These are phyloP conservation scores for Asterella californica DNA, from an alignment of 225 moss, liverwort and hornwort genomes.

Conservation along the genomic window DNA sequence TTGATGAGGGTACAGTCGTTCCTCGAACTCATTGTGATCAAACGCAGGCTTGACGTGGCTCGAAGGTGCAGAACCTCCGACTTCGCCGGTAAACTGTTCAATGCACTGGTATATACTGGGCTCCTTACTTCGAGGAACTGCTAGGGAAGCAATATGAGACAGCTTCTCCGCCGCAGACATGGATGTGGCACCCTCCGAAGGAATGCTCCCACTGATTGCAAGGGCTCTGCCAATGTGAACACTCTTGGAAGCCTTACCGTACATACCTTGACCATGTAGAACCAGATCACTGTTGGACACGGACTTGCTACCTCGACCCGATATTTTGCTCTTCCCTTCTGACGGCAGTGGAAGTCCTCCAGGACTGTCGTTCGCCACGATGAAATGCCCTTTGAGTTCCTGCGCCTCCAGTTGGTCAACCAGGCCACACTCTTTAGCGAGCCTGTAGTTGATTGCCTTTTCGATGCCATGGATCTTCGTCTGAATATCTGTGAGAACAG, in stretches of 20 bases:
- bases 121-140: constrained; percentile 20
- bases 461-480: constrained; percentile 85
- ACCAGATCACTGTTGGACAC: constrained; percentile 28
- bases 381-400: constrained; percentile 36
- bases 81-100: constrained; percentile 22
- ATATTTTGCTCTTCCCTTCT: constrained; percentile 18
- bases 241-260: constrained; percentile 27
- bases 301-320: neutral
- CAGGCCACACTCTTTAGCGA: constrained; percentile 46
- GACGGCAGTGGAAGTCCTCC: neutral
- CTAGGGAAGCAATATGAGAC: constrained; percentile 25
- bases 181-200: constrained; percentile 15
- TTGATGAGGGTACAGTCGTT: constrained; percentile 48
- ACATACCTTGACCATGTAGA: constrained; percentile 36
- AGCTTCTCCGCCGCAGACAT: constrained; percentile 27
- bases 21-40: constrained; percentile 51
- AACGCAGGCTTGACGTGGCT: constrained; percentile 52
- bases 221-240: constrained; percentile 30
- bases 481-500: constrained; percentile 74
- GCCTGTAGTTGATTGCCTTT: constrained; percentile 64
- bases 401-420: constrained; percentile 44
- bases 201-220: constrained; percentile 8
- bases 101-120: constrained; percentile 23
- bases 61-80: constrained; percentile 47
- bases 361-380: constrained; percentile 23